Conservation (phyloP, 495 filamentous ascomycete species). For the Penicillium silybi region DNA sequence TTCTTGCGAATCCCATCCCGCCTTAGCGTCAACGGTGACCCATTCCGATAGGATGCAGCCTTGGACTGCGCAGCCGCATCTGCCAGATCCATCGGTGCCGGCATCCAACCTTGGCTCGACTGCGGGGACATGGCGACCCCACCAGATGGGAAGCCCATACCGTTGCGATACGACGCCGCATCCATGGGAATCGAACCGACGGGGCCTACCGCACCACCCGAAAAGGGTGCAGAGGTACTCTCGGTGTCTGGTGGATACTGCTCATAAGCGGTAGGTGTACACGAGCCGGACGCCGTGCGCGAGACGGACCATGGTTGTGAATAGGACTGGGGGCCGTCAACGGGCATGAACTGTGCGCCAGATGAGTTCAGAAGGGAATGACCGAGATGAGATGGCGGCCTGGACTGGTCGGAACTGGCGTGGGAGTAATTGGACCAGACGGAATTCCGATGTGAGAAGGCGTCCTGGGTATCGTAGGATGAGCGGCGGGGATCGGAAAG, state of each 20-base stretch:
- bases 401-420: conserved; percentile 36
- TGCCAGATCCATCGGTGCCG: conserved; percentile 51
- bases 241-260: conserved; percentile 62
- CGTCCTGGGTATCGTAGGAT: conserved; percentile 63
- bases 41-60: conserved; percentile 72
- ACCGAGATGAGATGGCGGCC: conserved; percentile 34
- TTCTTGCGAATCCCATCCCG: conserved; percentile 98
- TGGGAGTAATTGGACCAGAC: conserved; percentile 72
- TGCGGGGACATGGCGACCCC: conserved; percentile 58
- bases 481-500: conserved; percentile 65
- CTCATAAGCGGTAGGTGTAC: conserved; percentile 60
- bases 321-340: conserved; percentile 49
- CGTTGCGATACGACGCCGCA: conserved; percentile 42
- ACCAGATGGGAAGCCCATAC: conserved; percentile 37
- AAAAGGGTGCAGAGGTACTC: conserved; percentile 51
- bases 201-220: conserved; percentile 50
- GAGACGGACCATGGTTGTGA: conserved; percentile 39
- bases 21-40: conserved; percentile 68
- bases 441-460: conserved; percentile 71
- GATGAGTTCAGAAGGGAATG: conserved; percentile 35
- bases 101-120: conserved; percentile 61
- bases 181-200: conserved; percentile 43
- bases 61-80: conserved; percentile 63
- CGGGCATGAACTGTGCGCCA: conserved; percentile 53
- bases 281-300: conserved; percentile 50